Percentiles rank a stretch among this genome's conserved stretches.
These are phyloP conservation scores for Verticillium longisporum DNA, from an alignment of 2,329 filamentous ascomycete genomes.

Conservation along the genomic window DNA sequence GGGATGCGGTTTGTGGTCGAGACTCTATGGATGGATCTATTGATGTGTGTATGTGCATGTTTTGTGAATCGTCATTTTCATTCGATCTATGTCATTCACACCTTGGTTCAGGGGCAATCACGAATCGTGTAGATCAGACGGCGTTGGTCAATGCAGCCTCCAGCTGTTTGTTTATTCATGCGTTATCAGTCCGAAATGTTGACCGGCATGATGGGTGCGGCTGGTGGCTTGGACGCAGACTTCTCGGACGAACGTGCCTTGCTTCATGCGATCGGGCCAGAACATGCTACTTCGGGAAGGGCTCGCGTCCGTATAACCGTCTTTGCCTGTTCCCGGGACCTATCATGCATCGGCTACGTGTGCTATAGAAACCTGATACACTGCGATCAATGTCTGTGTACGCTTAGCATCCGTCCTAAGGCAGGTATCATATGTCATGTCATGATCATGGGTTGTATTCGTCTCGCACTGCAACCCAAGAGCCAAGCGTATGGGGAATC, in stretches of 20 bases:
- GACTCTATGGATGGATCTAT: neutral
- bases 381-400: neutral
- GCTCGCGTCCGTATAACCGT: too few species aligned
- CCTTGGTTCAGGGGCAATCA: neutral
- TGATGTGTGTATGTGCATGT: neutral
- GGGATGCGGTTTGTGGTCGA: conserved; percentile 11
- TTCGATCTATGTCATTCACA: neutral
- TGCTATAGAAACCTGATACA: neutral
- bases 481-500: neutral
- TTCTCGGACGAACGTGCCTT: neutral
- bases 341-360: neutral
- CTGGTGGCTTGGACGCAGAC: neutral
- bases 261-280: neutral
- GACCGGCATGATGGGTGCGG: neutral
- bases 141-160: neutral
- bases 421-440: too few species aligned
- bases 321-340: neutral
- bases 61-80: neutral
- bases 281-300: neutral
- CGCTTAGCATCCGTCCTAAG: neutral
- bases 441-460: neutral
- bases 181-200: neutral
- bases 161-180: neutral
- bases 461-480: neutral
- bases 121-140: neutral